Evolutionary conservation across 2,329 filamentous ascomycete species (phyloP).

Genomic region (Daldinia sp.): DNA sequence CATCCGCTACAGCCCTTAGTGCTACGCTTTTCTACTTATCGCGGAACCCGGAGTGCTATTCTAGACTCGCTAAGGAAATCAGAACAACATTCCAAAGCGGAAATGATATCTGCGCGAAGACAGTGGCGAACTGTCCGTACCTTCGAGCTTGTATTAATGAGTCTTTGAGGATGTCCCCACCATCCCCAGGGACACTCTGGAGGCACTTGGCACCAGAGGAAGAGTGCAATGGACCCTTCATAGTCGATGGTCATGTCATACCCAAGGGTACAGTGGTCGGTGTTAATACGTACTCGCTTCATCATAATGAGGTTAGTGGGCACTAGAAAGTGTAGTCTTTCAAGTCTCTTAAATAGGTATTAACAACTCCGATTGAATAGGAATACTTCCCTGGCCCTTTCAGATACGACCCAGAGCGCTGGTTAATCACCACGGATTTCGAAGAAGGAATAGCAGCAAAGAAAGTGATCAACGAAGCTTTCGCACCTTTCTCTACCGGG

Average conservation of each 20-base stretch:
- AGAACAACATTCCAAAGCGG: not conserved
- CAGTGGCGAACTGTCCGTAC: no score
- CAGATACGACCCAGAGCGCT: slow-evolving; percentile 32
- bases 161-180: slow-evolving; percentile 41
- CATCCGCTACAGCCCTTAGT: not conserved
- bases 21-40: not conserved
- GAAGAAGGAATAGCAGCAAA: slow-evolving; percentile 42
- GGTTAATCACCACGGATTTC: slow-evolving; percentile 15
- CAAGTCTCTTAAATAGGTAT: not conserved
- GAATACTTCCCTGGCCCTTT: slow-evolving; percentile 37
- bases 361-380: not conserved
- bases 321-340: not conserved
- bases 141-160: slow-evolving; percentile 36
- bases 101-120: no score
- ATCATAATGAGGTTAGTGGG: slow-evolving; percentile 36
- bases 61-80: not conserved
- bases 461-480: slow-evolving; percentile 47
- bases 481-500: slow-evolving; percentile 61
- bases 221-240: slow-evolving; percentile 3
- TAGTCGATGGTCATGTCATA: slow-evolving; percentile 40
- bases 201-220: slow-evolving; percentile 31
- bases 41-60: not conserved
- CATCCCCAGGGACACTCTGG: slow-evolving; percentile 34
- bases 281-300: slow-evolving; percentile 39
- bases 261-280: slow-evolving; percentile 38